These are phyloP conservation scores for Gracilaria gracilis DNA, from an alignment of 23 red algal species.

Conservation along the genomic window DNA sequence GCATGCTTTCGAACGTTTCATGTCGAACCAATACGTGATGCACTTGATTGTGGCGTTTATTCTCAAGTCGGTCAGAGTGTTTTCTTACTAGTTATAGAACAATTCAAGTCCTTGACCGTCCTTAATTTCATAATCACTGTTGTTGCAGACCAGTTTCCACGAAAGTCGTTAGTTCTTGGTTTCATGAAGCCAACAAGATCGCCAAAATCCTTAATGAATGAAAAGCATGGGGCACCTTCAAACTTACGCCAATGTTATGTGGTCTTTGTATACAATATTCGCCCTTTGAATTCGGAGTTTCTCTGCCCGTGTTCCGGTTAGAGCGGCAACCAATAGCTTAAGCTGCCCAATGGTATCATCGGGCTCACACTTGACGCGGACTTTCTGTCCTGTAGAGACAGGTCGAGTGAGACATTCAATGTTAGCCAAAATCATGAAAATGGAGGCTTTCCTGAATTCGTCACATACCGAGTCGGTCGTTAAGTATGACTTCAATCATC, in stretches of 20 bases:
- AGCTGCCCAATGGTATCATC: slow-evolving; percentile 91
- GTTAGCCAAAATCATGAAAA: background rate
- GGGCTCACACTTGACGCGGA: slow-evolving; percentile 88
- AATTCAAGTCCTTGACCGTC: slow-evolving; percentile 84
- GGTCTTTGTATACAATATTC: slow-evolving; percentile 90
- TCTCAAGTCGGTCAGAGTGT: background rate
- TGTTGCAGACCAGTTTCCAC: background rate
- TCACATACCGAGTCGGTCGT: slow-evolving; percentile 80
- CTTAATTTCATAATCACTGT: slow-evolving; percentile 90
- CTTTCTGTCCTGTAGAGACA: slow-evolving; percentile 47
- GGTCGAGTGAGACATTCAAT: background rate
- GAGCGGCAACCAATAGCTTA: slow-evolving; percentile 84
- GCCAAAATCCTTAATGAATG: background rate
- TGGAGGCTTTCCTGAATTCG: background rate
- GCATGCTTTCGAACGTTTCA: background rate
- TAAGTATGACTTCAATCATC: slow-evolving; percentile 76
- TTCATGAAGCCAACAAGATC: background rate
- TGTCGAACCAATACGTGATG: background rate
- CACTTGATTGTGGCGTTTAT: too few relatives aligned
- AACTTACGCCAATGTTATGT: slow-evolving; percentile 86
- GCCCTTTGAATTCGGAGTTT: slow-evolving; percentile 89
- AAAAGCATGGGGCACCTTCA: background rate
- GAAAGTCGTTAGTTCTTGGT: background rate
- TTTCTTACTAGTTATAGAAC: slow-evolving; percentile 75
- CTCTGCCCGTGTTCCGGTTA: slow-evolving; percentile 86